Base-by-base conservation (phyloP, 257 asterid genomes). In the Ilex asprella region DNA sequence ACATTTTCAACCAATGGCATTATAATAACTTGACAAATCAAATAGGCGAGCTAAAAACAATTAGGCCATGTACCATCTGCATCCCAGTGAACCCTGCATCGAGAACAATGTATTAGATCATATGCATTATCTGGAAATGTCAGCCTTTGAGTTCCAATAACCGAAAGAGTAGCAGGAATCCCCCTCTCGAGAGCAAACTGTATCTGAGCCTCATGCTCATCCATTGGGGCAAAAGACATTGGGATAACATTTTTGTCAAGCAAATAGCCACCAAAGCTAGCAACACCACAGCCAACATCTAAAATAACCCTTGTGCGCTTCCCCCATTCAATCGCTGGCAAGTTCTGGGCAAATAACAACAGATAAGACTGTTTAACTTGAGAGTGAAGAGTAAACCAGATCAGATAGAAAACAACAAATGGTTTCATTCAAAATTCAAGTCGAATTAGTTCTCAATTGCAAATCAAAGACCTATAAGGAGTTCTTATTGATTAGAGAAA, bases 251-350 rank as follows among this genome's bases (percentile, higher is more conserved):
- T 74, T 75, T 72, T 89, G 59, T 89, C 92, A 71, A 93, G 81
- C 67, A 93, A 76, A 69, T 86, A 68, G 65, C 99, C 97, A 62
- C 99, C 97, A 64, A 93, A 93, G 84, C 96, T 93, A 75, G 99
- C 97, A 78, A 93, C 99, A 47, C 99, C 99, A 60, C 96, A 93
- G 41, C 99, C 99, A 72, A 93, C 97, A 67, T 93, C 99, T 67
- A 93, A 74, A 77, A 87, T 59, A 39, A 85, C 96, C 80, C 97
- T 81, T 15, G 84, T 89, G 71, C 74, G 86, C 80, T 78, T 93
- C 44, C 99, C 97, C 88, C 89, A 85, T 62, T 65, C 77, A 67
- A 89, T 89, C 16, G 11, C 71, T 60, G 91, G 99, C 67, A 79
- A 67, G 69, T 78, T 69, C 97, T 89, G 73, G 65, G 62, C 8